Base-by-base conservation (phyloP, 2,329 filamentous ascomycete genomes). In the Didymosphaeria variabile region DNA sequence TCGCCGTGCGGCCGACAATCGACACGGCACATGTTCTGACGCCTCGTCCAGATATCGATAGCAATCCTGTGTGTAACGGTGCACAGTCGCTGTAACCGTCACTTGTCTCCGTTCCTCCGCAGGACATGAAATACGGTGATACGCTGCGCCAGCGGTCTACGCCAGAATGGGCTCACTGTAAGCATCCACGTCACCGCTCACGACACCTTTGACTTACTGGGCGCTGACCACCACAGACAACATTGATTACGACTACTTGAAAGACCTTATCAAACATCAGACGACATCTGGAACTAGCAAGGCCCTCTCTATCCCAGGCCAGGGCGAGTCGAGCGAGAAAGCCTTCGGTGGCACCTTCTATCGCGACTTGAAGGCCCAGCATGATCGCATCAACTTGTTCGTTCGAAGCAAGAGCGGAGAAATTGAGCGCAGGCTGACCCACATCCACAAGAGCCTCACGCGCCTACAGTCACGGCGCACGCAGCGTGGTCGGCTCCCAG, bases 241-340 rank as follows among this genome's bases (percentile, higher is more conserved):
- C 79, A 88, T 96, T 79, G 92, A 95, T 78, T 96, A 96, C 83
- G 92, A 94, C 77, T 91, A 91, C 52, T 86, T 96, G 65, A 96
- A 96, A 79, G 86, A 91, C 76, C 85, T 92, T 72, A 94, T 96
- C 82, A 95, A 94, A 77, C 86, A 86, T 62, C 87, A 93, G 74
- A 96, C 92, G 1, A 90, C 89, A 13, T 86, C 85, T 47, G 87
- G 90, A 77, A 87, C 91, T 70, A 90, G 88, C 31, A 84, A 83
- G 67, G 90, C 90, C 49, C 87, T 93, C 58, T 85, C 89, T 21
- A 94, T 95, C 57, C 92, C 92, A 1, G 91, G 91, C 17, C 87
- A 90, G 57, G 79, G 78, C 62, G 77, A 80, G 59, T 83, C 76
- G 50, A 78, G 83, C 67, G 88, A 90, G 73, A 77, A 80, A 67